Conservation (phyloP, 116 monocot species). For the Phalaenopsis hybrid region DNA sequence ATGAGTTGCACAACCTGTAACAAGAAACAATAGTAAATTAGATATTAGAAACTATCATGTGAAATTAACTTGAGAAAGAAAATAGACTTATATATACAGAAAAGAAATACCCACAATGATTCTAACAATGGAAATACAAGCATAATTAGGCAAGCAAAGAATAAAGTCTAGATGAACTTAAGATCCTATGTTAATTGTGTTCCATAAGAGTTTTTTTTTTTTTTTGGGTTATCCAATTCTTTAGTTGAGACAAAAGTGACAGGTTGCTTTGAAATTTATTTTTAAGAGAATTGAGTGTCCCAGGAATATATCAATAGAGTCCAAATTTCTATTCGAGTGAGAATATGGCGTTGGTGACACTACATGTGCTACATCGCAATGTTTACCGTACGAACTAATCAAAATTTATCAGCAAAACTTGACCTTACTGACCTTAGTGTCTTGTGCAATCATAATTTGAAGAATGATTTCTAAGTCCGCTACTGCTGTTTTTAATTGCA, state of each 20-base stretch:
- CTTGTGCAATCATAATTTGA: background rate
- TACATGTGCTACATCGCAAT: too few relatives aligned
- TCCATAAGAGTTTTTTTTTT: too few relatives aligned
- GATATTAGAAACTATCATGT: background rate
- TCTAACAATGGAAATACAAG: background rate
- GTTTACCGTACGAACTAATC: too few relatives aligned
- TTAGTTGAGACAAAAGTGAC: too few relatives aligned
- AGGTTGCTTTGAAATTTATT: background rate
- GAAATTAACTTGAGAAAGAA: background rate
- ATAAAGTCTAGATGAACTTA: too few relatives aligned
- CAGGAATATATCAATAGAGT: too few relatives aligned
- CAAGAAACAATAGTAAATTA: constrained; percentile 10
- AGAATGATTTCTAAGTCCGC: background rate
- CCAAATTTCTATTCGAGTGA: too few relatives aligned
- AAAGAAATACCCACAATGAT: background rate
- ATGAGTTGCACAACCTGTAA: constrained; percentile 86
- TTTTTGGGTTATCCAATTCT: too few relatives aligned
- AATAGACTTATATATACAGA: background rate
- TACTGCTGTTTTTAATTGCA: background rate
- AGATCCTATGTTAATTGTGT: too few relatives aligned
- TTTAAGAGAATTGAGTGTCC: too few relatives aligned
- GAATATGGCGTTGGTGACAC: too few relatives aligned
- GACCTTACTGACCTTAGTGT: background rate
- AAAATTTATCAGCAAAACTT: too few relatives aligned
- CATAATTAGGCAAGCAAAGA: background rate